phyloP scores from a whole-genome alignment of 306 rosid genomes.

The Chamaecrista fasciculata region DNA sequence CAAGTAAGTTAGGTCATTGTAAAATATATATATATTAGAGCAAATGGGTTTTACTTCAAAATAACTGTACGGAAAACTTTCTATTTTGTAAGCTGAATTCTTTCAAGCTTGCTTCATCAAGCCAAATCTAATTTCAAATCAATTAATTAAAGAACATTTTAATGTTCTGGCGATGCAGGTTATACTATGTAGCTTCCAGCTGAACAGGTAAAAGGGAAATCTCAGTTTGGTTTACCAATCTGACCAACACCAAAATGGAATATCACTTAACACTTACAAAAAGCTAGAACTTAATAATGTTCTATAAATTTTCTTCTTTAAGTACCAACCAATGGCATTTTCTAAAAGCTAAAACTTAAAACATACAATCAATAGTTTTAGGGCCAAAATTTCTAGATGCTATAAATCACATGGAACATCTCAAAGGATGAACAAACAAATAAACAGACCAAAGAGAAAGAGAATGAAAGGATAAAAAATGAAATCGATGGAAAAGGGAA shows the following conservation, averaged over 20 bases:
- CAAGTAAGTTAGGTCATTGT: too few species aligned
- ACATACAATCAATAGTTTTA: neutral
- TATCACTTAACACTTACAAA: neutral
- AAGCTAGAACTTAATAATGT: neutral
- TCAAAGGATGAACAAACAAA: neutral
- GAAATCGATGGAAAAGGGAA: neutral
- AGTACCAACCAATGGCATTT: slow-evolving; percentile 20
- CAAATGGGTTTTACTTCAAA: too few species aligned
- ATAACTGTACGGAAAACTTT: neutral
- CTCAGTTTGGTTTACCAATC: neutral
- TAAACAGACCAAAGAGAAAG: neutral
- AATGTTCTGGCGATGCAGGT: neutral
- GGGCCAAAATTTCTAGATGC: slow-evolving; percentile 24
- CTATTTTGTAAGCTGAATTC: slow-evolving; percentile 1
- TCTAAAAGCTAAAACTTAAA: slow-evolving; percentile 34
- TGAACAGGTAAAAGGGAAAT: neutral
- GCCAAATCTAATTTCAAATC: neutral
- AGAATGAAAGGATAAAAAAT: neutral
- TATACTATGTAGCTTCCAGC: neutral
- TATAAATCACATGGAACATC: neutral
- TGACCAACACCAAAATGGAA: neutral
- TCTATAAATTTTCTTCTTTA: neutral
- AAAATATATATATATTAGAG: too few species aligned
- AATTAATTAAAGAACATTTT: neutral
- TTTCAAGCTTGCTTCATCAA: neutral